Evolutionary conservation across 495 filamentous ascomycete genomes (phyloP), one percentile per base, ranked within the genome.

Genomic region (Lepraria neglecta): DNA sequence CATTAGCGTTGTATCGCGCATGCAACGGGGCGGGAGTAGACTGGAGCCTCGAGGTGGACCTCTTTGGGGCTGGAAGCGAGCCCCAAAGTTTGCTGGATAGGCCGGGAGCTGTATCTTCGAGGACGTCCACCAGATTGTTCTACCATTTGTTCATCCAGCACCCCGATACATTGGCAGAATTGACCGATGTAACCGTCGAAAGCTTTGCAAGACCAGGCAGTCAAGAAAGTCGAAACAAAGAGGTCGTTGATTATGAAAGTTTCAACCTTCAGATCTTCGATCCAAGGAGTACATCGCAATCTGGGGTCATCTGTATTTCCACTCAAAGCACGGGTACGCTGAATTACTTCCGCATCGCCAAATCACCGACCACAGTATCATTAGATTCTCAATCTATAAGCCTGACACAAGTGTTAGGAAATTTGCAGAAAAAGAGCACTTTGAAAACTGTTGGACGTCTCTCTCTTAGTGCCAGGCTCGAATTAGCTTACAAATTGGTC

Each of bases 401-500:
- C 42, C 42, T 61, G 19, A 28, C 47, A 24, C 12, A 60, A 12
- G 2, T 61, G 3, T 31, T 64, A 51, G 28, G 21, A 21, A 52
- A 28, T 19, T 38, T 53, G 50, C 33, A 38, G 21, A 54, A 28
- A 40, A 50, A 19, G 27, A 43, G 19, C 62, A 44, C n/a, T 19
- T 38, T 38, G 33, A 38, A 27, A n/a, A 31, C 3, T 35, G 44
- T 21, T 7, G 4, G 30, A 31, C 59, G 33, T 3, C 33, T 64
- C 1, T 60, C 57, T 19, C 33, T 30, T 3, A 30, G 28, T 5
- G 17, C 53, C 19, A 65, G 52, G 46, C 33, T 65, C 11, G 28
- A 58, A n/a, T 21, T 65, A 6, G 63, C 63, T 28, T 65, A 33
- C 47, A 61, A 65, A 19, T 17, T 65, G 17, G 63, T 65, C 5